A percentile compares a stretch with the other conserved stretches of the same genome.
phyloP scores from a whole-genome alignment of 306 rosid species.

The Pyrus communis region DNA sequence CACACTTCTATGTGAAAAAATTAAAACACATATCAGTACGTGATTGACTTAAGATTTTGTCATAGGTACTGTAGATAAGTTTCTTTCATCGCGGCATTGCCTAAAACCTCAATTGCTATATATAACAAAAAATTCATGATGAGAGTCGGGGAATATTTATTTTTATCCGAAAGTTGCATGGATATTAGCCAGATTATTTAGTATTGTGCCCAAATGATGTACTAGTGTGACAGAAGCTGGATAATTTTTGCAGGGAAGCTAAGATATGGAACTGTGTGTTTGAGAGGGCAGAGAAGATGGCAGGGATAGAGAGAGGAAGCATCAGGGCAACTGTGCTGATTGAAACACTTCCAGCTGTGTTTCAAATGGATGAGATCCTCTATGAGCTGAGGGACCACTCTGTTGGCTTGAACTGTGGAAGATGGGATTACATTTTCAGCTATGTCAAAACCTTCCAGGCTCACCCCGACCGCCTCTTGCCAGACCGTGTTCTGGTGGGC shows the following conservation, averaged over 20 bases:
- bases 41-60: not conserved
- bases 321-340: slow-evolving; percentile 82
- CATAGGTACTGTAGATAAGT: not conserved
- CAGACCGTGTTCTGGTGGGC: slow-evolving; percentile 76
- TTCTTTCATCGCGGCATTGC: not conserved
- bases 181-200: not conserved
- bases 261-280: slow-evolving; percentile 84
- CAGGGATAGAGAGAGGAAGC: slow-evolving; percentile 75
- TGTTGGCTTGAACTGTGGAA: slow-evolving; percentile 79
- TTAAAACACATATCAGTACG: too few species aligned
- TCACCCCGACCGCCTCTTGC: slow-evolving; percentile 72
- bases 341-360: slow-evolving; percentile 88
- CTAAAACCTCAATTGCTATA: not conserved
- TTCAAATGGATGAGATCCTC: slow-evolving; percentile 89
- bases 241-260: slow-evolving; percentile 61
- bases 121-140: not conserved
- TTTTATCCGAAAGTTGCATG: not conserved
- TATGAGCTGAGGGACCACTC: slow-evolving; percentile 88
- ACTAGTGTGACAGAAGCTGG: not conserved
- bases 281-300: slow-evolving; percentile 74
- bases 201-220: not conserved
- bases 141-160: not conserved
- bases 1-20: not conserved
- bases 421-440: slow-evolving; percentile 97
- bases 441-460: slow-evolving; percentile 87